A percentile compares a stretch with the other conserved stretches of the same genome.
These are phyloP conservation scores for Phytopythium sindhum DNA, from an alignment of 352 stramenopile species.

Conservation along the genomic window DNA sequence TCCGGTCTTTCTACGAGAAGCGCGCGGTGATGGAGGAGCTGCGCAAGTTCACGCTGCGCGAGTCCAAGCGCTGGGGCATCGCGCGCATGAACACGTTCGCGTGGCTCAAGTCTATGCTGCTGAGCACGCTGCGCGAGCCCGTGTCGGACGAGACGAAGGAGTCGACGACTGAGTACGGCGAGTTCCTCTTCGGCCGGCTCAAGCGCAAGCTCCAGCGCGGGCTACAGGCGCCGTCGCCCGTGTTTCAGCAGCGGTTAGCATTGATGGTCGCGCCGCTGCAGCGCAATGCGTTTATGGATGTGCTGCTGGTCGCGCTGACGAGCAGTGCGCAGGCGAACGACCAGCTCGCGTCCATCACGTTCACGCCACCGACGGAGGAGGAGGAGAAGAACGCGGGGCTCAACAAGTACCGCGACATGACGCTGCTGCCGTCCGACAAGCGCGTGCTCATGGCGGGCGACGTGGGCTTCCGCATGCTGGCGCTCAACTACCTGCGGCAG, in stretches of 20 bases:
- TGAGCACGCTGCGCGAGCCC: slow-evolving; percentile 39
- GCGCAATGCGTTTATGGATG: slow-evolving; percentile 32
- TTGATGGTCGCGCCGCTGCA: slow-evolving; percentile 39
- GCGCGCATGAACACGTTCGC: slow-evolving; percentile 42
- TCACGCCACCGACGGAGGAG: slow-evolving; percentile 44
- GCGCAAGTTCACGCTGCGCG: slow-evolving; percentile 32
- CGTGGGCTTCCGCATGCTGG: slow-evolving; percentile 23
- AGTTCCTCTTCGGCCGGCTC: slow-evolving; percentile 30
- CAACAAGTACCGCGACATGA: slow-evolving; percentile 20
- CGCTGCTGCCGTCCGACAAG: slow-evolving; percentile 34
- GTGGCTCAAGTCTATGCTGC: slow-evolving; percentile 52
- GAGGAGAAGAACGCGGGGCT: slow-evolving; percentile 28
- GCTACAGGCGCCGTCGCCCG: slow-evolving; percentile 17
- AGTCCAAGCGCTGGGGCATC: slow-evolving; percentile 30
- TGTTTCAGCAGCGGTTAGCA: slow-evolving; percentile 37
- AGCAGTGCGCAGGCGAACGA: slow-evolving; percentile 42
- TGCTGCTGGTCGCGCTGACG: slow-evolving; percentile 33
- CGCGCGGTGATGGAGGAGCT: slow-evolving; percentile 39
- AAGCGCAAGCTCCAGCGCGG: slow-evolving; percentile 34
- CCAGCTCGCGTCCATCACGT: slow-evolving; percentile 39
- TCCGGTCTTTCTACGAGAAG: slow-evolving; percentile 52
- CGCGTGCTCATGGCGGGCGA: slow-evolving; percentile 26
- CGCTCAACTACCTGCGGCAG: slow-evolving; percentile 37
- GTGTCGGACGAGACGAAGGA: slow-evolving; percentile 25
- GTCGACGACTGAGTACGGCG: slow-evolving; percentile 34